phyloP scores from a whole-genome alignment of 192 early-diverging fungal genomes.

The Chytriomyces sp. region DNA sequence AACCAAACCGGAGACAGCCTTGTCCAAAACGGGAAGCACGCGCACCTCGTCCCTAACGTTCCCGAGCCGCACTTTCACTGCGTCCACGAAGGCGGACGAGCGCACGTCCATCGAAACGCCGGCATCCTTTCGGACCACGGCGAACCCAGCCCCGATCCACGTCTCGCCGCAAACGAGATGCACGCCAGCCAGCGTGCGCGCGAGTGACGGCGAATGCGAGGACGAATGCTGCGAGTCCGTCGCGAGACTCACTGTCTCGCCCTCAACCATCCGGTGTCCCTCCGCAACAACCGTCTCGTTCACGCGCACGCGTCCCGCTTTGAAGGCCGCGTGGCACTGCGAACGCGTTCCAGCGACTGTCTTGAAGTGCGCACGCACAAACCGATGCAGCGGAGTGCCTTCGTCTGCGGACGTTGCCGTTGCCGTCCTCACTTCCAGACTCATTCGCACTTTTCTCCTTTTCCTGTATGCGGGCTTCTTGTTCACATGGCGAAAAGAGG shows the following conservation, averaged over 20 bases:
- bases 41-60: background rate
- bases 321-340: slow-evolving; percentile 3
- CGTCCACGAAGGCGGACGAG: background rate
- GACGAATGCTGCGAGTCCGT: background rate
- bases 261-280: background rate
- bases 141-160: background rate
- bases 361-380: background rate
- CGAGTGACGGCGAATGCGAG: background rate
- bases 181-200: background rate
- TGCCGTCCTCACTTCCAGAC: background rate
- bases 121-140: slow-evolving; percentile 9
- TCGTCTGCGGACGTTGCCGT: background rate
- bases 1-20: slow-evolving; percentile 17
- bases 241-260: slow-evolving; percentile 4
- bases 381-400: slow-evolving; percentile 3
- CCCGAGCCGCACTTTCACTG: background rate
- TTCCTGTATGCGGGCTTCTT: background rate
- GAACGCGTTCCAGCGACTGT: background rate
- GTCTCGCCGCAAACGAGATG: background rate
- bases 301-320: background rate
- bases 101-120: slow-evolving; percentile 12
- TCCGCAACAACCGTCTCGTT: background rate
- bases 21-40: background rate
- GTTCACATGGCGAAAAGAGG: background rate
- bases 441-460: background rate